A percentile compares a stretch with the other conserved stretches of the same genome.
Conservation (phyloP, 345 rosid genomes). For the Citrus sinensis region DNA sequence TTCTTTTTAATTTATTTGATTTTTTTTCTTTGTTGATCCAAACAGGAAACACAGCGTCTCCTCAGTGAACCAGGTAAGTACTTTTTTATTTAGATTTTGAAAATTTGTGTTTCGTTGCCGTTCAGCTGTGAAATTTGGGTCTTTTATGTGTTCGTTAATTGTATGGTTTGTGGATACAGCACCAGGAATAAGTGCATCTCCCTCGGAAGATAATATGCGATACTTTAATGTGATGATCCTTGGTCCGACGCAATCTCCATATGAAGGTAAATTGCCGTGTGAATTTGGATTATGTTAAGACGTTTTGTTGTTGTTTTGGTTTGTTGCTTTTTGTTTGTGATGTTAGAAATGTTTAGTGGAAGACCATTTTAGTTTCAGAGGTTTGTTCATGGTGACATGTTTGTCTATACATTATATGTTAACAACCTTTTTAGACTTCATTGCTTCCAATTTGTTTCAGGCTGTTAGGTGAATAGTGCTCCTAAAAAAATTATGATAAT, state of each 20-base stretch:
- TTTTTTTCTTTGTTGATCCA: conserved; percentile 14
- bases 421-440: background rate
- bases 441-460: background rate
- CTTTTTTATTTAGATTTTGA: background rate
- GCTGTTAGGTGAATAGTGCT: background rate
- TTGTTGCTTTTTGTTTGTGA: background rate
- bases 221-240: conserved; percentile 97
- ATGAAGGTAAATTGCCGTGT: conserved; percentile 60
- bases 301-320: background rate
- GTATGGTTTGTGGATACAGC: conserved; percentile 47
- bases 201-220: conserved; percentile 94
- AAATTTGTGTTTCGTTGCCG: background rate
- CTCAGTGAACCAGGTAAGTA: conserved; percentile 93
- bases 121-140: background rate
- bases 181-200: conserved; percentile 97
- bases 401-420: background rate
- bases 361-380: background rate
- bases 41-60: conserved; percentile 96
- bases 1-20: background rate
- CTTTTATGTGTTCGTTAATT: conserved; percentile 15
- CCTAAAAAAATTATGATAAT: background rate
- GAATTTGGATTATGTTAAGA: background rate
- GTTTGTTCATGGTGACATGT: background rate
- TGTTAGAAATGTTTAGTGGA: background rate
- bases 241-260: conserved; percentile 94